Evolutionary conservation across 2,329 filamentous ascomycete genomes (phyloP), one percentile per base, ranked within the genome.

Genomic region (Xylaria sp.): DNA sequence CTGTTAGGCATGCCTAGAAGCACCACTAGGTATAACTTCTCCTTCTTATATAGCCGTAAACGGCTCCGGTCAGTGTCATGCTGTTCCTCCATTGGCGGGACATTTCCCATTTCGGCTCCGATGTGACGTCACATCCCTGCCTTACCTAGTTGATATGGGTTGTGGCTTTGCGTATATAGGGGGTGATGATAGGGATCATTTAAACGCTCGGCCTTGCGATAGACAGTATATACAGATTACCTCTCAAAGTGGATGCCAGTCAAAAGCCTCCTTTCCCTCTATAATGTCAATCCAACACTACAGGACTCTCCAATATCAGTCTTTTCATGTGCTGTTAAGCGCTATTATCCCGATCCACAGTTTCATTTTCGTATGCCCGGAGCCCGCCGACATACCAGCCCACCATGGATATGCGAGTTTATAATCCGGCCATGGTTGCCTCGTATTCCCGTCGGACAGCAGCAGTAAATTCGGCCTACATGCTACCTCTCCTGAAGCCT

Each of bases 361-460:
- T 32, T n/a, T 54, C 37, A 23, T 51, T 47, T 8, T 25, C n/a
- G 21, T 25, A 27, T 37, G 8, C 13, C 27, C 6, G 10, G 21
- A 23, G 10, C 37, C 9, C 23, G 10, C 37, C 9, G 23, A 16
- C 16, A 21, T 9, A 54, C 6, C 9, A 40, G 9, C 16, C 47
- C 60, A 48, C 21, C 44, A 71, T 71, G 69, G 70, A 71, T 6
- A 48, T 63, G 62, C 42, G 42, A 61, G 50, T 44, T 1, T 69
- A 71, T 25, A 71, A 65, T 47, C 25, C 42, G 59, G 65, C 68
- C 6, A 68, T 68, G 65, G 27, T 70, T 12, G 60, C 68, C 54
- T 35, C 58, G 23, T 71, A 70, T 50, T 63, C 68, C 8, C 57
- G 35, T 40, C 68, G 70, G 29, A 63, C 70, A n/a, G 68, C 70